Evolutionary conservation across 768 basidiomycete genomes (phyloP), one percentile per base, ranked within the genome.

Genomic region (Aureoboletus auriporus): DNA sequence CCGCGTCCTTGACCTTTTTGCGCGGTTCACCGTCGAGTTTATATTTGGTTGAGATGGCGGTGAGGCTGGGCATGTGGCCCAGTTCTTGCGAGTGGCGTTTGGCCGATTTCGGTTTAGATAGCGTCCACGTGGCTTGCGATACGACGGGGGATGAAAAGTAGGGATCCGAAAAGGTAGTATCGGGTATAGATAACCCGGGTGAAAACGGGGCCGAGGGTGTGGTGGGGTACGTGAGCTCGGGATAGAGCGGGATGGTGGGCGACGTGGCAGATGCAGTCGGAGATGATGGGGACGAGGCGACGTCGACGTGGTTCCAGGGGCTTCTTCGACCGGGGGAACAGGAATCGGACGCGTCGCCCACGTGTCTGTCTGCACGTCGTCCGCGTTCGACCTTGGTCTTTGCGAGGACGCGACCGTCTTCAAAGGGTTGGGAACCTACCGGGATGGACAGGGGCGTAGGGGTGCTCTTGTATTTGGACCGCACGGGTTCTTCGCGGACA

Each of bases 401-500:
- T 39, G 42, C 51, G 27, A 50, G 37, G 2, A 44, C 39, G 7
- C 54, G 60, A 1, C 51, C 28, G 8, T 66, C 64, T 36, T 66
- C 64, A 7, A 53, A 51, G 49, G 47, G 53, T 45, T 54, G 48
- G 6, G 48, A 52, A 47, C 58, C 58, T 48, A 58, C 54, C 37
- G 66, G 59, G 28, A 66, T 64, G 27, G 70, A 60, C 53, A 68
- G 50, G 35, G 61, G 59, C 8, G 65, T 64, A 9, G 70, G 65
- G 4, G 65, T 52, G 27, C 57, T 66, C 47, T 65, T 63, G 44
- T 69, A 65, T 44, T 64, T 64, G 8, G 63, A 52, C 39, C 67
- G 68, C 36, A 74, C 68, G 9, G 73, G 70, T 40, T 77, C 79
- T 33, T 81, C 78, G 36, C 72, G 69, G 57, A 82, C 71, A 57